Base-by-base conservation (phyloP, 345 rosid genomes). In the Gossypium raimondii region DNA sequence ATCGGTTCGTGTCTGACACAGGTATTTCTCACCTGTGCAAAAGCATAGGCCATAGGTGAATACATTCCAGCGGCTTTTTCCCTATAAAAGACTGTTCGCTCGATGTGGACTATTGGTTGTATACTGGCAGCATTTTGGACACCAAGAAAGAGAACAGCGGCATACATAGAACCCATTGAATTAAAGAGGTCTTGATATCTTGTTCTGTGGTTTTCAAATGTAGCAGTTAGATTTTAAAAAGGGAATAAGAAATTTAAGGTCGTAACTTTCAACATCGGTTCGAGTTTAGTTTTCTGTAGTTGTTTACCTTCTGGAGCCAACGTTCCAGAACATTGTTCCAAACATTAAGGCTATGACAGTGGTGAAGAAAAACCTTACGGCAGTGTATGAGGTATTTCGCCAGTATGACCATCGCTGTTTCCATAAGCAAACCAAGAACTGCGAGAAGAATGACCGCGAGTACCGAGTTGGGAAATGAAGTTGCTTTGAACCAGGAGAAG, bases 31-130 rank as follows among this genome's bases (percentile, higher is more conserved):
- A 85, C 86, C 80, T 85, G 90, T 70, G 92, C 91, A 70, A 86
- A 83, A 61, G 93, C 97, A 64, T 89, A 92, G 9, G 97, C 89
- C 83, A 86, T 65, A 53, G 91, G 85, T 8, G 97, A 90, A 73
- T 90, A 92, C 93, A 92, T 90, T 78, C 96, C 91, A 0, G 94
- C 92, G 13, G 94, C 94, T 72, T 82, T 80, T 71, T 93, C 98
- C 69, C 97, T 77, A 72, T 90, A 93, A 63, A 89, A 93, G 45
- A 90, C 90, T 1, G 89, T 90, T 52, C 97, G 77, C 60, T 90
- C 98, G 1, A 90, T 74, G 17, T 87, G 59, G 56, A 86, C 93
- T 10, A 88, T 85, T 0, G 97, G 89, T 72, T 88, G 97, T 12
- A 90, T 87, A 9, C 88, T 65, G 0, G 73, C 10, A 10, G 84